Evolutionary conservation across 2,329 filamentous ascomycete species (phyloP).

Genomic region (Arthrobotrys entomopaga): DNA sequence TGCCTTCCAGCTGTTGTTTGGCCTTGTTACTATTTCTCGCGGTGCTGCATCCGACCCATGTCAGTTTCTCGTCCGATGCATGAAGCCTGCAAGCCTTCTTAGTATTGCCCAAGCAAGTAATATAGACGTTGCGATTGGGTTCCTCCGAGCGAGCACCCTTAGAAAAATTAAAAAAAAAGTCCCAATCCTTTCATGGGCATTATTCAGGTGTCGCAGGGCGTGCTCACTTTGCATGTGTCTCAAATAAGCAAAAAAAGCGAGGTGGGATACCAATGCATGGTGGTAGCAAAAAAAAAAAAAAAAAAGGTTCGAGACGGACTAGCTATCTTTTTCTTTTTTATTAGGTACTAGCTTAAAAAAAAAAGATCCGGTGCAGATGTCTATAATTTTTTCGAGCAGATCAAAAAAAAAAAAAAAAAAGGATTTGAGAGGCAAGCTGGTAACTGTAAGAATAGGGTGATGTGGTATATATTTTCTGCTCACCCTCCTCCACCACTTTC

Average conservation of each 20-base stretch:
- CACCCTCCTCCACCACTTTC: constrained; percentile 39
- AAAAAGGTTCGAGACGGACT: constrained; percentile 34
- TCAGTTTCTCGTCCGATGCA: constrained; percentile 52
- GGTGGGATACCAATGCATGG: constrained; percentile 51
- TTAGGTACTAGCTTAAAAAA: constrained; percentile 49
- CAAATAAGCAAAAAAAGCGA: constrained; percentile 40
- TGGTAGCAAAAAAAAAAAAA: constrained; percentile 45
- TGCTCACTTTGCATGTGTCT: constrained; percentile 26
- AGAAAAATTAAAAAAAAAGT: too few relatives aligned
- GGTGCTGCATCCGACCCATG: constrained; percentile 34
- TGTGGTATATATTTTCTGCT: constrained; percentile 53
- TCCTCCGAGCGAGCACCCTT: constrained; percentile 2
- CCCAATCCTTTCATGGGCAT: constrained; percentile 52
- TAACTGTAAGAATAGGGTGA: constrained; percentile 17
- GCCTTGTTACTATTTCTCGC: constrained; percentile 53
- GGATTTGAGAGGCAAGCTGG: constrained; percentile 1
- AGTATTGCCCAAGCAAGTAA: constrained; percentile 33
- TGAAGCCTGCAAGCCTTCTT: constrained; percentile 52
- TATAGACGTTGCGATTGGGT: constrained; percentile 44
- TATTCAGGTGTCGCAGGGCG: constrained; percentile 51
- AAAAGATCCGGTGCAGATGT: constrained; percentile 19
- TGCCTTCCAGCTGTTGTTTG: constrained; percentile 32
- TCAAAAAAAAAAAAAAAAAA: constrained; percentile 19
- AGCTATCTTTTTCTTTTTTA: constrained; percentile 44
- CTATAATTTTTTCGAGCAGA: background rate